A percentile compares a stretch with the other conserved stretches of the same genome.
Conservation (phyloP, 2,329 filamentous ascomycete genomes). For the Alternaria triticimaculans region DNA sequence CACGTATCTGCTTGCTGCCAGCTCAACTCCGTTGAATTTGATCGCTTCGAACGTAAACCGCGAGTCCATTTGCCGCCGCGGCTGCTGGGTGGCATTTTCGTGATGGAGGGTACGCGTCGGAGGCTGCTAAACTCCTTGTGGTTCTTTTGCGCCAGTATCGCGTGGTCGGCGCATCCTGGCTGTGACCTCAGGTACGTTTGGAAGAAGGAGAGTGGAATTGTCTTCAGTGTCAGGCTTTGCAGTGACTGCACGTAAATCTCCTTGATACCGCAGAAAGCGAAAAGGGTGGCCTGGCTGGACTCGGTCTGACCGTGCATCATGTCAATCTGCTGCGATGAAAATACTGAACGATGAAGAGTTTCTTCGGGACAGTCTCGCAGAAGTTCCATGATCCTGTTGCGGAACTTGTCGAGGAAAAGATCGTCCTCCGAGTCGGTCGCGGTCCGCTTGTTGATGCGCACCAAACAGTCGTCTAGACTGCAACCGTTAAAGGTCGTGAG, state of each 20-base stretch:
- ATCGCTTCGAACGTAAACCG: conserved; percentile 16
- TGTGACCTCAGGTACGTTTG: conserved; percentile 53
- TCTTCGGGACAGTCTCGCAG: conserved; percentile 48
- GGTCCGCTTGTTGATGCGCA: conserved; percentile 38
- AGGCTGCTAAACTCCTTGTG: conserved; percentile 55
- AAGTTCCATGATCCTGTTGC: conserved; percentile 46
- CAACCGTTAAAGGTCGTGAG: conserved; percentile 36
- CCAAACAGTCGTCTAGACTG: conserved; percentile 39
- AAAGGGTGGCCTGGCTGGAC: conserved; percentile 44
- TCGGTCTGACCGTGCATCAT: conserved; percentile 40
- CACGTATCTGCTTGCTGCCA: conserved; percentile 33
- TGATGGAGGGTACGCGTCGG: conserved; percentile 23
- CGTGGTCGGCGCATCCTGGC: conserved; percentile 54
- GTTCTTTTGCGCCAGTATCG: conserved; percentile 52
- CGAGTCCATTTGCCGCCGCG: conserved; percentile 23
- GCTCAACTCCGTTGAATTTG: conserved; percentile 14
- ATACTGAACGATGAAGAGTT: conserved; percentile 52
- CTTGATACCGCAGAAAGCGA: conserved; percentile 55
- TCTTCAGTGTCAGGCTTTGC: conserved; percentile 37
- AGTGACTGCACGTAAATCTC: conserved; percentile 49
- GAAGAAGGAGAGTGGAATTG: conserved; percentile 55
- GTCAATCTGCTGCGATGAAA: conserved; percentile 52
- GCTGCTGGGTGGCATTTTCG: conserved; percentile 3
- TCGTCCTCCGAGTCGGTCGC: conserved; percentile 25
- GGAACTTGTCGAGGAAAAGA: conserved; percentile 36